phyloP scores from a whole-genome alignment of 2,329 filamentous ascomycete genomes.

The Scleromitrula shiraiana region DNA sequence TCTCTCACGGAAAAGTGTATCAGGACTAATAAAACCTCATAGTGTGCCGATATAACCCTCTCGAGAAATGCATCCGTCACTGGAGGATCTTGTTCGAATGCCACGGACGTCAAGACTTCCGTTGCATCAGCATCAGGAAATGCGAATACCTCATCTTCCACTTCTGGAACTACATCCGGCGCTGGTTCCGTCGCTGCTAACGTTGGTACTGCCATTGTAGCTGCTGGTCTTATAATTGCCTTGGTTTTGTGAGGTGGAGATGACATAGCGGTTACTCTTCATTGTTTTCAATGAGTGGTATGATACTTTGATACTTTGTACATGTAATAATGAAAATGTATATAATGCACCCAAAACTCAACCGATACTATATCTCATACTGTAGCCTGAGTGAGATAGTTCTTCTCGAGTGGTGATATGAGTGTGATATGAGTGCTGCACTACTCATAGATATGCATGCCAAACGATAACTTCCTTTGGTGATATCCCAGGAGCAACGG shows the following conservation, averaged over 20 bases:
- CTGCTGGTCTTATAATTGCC: neutral
- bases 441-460: no score
- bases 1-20: neutral
- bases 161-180: neutral
- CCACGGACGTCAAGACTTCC: conserved; percentile 41
- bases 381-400: no score
- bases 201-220: neutral
- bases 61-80: conserved; percentile 40
- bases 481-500: no score
- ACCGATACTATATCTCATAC: no score
- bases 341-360: no score
- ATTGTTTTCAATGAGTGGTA: neutral
- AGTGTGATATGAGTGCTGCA: no score
- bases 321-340: no score
- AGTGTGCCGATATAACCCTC: conserved; percentile 67
- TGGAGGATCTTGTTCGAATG: conserved; percentile 48
- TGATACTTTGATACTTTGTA: neutral
- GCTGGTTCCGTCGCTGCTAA: neutral
- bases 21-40: neutral
- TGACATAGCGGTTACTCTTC: no score
- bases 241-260: neutral
- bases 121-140: conserved; percentile 4
- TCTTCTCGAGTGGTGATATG: no score
- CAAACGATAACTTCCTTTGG: no score
- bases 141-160: conserved; percentile 10